phyloP scores from a whole-genome alignment of 129 eudicot genomes.

The Flaveria bidentis region DNA sequence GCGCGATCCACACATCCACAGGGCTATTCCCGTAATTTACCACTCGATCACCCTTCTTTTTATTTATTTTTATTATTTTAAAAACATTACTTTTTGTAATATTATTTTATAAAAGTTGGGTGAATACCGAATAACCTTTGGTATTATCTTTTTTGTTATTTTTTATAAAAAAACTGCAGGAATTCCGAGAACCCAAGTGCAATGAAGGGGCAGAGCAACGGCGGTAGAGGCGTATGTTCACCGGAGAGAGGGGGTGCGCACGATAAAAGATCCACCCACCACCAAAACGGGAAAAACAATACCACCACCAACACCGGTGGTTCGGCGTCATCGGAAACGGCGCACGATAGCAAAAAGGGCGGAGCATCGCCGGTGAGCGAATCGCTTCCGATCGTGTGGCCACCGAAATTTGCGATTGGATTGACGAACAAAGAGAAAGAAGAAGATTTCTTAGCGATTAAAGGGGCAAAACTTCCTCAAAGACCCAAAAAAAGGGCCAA shows the following conservation, averaged over 20 bases:
- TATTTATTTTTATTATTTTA: neutral
- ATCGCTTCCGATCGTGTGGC: constrained; percentile 66
- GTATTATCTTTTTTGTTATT: neutral
- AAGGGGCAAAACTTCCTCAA: constrained; percentile 93
- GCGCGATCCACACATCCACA: constrained; percentile 29
- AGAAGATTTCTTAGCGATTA: constrained; percentile 84
- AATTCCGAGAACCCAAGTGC: constrained; percentile 53
- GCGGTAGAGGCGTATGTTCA: constrained; percentile 64
- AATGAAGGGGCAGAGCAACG: constrained; percentile 79
- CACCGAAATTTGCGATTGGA: constrained; percentile 82
- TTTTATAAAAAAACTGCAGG: constrained; percentile 39
- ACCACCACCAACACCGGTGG: constrained; percentile 47
- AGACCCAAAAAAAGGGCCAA: constrained; percentile 96
- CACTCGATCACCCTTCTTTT: neutral
- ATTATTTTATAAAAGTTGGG: neutral
- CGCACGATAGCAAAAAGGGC: constrained; percentile 52
- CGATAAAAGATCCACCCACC: constrained; percentile 28
- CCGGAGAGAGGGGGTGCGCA: constrained; percentile 57
- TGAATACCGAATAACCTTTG: neutral
- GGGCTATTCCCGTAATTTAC: constrained; percentile 45
- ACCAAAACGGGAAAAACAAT: constrained; percentile 26
- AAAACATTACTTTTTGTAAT: constrained; percentile 5
- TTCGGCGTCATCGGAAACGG: constrained; percentile 68
- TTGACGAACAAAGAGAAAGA: constrained; percentile 91
- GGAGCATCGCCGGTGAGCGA: constrained; percentile 70